Conservation (phyloP, 2,329 filamentous ascomycete species). For the Daldinia eschscholtzii region DNA sequence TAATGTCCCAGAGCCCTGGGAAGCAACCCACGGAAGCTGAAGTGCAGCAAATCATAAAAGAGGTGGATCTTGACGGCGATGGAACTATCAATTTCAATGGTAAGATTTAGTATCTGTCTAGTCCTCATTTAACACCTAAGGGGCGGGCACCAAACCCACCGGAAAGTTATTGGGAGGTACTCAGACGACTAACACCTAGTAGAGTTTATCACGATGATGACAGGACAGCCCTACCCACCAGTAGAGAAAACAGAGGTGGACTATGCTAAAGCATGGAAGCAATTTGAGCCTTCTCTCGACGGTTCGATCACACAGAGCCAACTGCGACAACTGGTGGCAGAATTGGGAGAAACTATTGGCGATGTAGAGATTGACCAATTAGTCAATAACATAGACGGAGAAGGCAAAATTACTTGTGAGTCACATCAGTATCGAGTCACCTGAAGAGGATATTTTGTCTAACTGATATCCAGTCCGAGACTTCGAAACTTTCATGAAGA, state of each 20-base stretch:
- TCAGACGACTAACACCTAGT: slow-evolving; percentile 13
- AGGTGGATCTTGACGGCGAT: slow-evolving; percentile 57
- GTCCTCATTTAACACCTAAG: background rate
- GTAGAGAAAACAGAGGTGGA: slow-evolving; percentile 47
- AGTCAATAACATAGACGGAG: slow-evolving; percentile 53
- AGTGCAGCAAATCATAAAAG: slow-evolving; percentile 55
- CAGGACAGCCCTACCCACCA: slow-evolving; percentile 53
- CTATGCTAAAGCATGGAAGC: slow-evolving; percentile 53
- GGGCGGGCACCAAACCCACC: background rate
- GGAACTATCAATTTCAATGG: slow-evolving; percentile 57
- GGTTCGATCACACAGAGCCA: slow-evolving; percentile 53
- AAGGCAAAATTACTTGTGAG: slow-evolving; percentile 56
- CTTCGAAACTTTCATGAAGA: slow-evolving; percentile 55
- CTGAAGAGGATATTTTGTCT: background rate
- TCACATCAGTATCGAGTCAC: background rate
- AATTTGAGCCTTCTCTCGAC: slow-evolving; percentile 53
- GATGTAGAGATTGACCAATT: slow-evolving; percentile 53
- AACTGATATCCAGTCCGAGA: slow-evolving; percentile 48
- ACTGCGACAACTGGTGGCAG: slow-evolving; percentile 53
- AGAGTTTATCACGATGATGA: slow-evolving; percentile 61
- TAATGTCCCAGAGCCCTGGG: slow-evolving; percentile 53
- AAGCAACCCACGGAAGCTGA: slow-evolving; percentile 52
- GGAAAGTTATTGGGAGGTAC: background rate
- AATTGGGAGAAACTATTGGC: slow-evolving; percentile 52
- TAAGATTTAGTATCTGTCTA: slow-evolving; percentile 28